phyloP scores from a whole-genome alignment of 2,329 filamentous ascomycete genomes.

The Lachnellula arida region DNA sequence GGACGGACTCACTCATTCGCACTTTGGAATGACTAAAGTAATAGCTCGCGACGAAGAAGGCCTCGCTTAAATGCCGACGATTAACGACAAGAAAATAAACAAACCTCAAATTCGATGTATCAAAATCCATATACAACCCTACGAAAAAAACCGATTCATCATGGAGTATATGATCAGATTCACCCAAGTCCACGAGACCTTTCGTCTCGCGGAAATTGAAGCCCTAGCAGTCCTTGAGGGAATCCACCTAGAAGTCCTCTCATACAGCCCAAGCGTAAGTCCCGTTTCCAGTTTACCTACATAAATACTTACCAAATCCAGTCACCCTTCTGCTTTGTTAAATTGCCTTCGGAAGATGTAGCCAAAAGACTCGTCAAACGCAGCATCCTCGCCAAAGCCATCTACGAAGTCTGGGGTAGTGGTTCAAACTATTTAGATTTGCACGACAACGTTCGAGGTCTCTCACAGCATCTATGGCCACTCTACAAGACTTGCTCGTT shows the following conservation, averaged over 20 bases:
- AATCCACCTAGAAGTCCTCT: constrained; percentile 66
- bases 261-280: constrained; percentile 69
- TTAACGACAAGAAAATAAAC: not conserved
- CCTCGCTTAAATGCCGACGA: too few species aligned
- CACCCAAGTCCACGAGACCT: constrained; percentile 85
- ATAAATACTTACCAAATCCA: constrained; percentile 35
- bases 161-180: constrained; percentile 87
- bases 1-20: not conserved
- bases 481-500: constrained; percentile 64
- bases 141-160: constrained; percentile 1
- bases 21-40: not conserved
- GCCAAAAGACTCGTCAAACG: constrained; percentile 66
- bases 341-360: constrained; percentile 58
- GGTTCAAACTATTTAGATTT: constrained; percentile 63
- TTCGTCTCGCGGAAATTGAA: constrained; percentile 78
- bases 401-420: constrained; percentile 85
- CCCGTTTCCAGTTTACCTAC: constrained; percentile 4
- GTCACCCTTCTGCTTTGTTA: constrained; percentile 83
- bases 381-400: constrained; percentile 74
- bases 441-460: constrained; percentile 57
- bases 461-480: constrained; percentile 61
- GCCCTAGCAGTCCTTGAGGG: constrained; percentile 68
- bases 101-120: not conserved
- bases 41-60: too few species aligned
- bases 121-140: not conserved